Evolutionary conservation across 2,329 filamentous ascomycete genomes (phyloP).

Genomic region (Beauveria scarabaeidicola): DNA sequence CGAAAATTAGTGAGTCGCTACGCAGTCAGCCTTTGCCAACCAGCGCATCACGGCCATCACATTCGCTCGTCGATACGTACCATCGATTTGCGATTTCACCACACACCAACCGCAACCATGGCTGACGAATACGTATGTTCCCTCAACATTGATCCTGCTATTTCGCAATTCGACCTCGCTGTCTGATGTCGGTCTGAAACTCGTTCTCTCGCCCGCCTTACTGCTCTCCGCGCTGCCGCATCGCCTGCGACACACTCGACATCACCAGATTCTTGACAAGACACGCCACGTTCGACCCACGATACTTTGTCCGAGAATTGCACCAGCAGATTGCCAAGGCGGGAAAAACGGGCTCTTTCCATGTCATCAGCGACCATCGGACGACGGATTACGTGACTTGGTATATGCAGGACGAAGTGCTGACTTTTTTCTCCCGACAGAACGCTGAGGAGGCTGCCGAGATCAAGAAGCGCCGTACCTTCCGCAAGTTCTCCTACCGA

Average conservation of each 20-base stretch:
- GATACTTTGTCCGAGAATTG: not conserved
- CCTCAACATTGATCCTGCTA: not conserved
- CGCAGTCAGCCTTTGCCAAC: conserved; percentile 17
- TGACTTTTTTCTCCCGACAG: conserved; percentile 38
- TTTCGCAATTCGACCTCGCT: not conserved
- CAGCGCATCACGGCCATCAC: conserved; percentile 21
- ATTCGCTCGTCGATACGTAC: conserved; percentile 34
- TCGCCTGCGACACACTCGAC: not conserved
- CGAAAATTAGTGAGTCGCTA: conserved; percentile 22
- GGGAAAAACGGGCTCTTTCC: not conserved
- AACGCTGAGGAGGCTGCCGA: conserved; percentile 97
- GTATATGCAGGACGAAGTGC: conserved; percentile 15
- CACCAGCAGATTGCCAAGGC: not conserved
- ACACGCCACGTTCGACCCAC: not conserved
- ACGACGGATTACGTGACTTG: not conserved
- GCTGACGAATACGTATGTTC: conserved; percentile 85
- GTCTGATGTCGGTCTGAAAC: not conserved
- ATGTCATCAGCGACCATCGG: not conserved
- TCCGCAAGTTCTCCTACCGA: conserved; percentile 99
- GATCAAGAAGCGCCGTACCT: conserved; percentile 99
- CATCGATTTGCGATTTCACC: conserved; percentile 37
- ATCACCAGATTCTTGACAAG: not conserved
- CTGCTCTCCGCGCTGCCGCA: not conserved
- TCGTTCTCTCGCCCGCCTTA: not conserved
- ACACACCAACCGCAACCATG: conserved; percentile 52